Evolutionary conservation across 2,329 filamentous ascomycete species (phyloP), one percentile per base, ranked within the genome.

Genomic region (Scedosporium boydii): DNA sequence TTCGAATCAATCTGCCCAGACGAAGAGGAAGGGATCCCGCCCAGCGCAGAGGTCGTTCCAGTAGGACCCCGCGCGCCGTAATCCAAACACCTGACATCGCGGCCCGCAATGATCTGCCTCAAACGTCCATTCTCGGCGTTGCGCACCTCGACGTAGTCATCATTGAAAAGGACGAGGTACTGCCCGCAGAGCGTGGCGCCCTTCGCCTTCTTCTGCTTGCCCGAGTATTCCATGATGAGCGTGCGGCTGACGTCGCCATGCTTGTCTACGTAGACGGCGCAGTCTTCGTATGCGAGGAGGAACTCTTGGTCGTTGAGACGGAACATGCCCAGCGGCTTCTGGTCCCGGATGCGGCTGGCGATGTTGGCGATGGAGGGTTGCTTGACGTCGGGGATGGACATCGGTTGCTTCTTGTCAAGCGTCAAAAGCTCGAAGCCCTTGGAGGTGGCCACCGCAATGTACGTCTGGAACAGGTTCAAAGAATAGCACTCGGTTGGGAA

Each of bases 211-310:
- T 85, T 85, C 71, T 85, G 82, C 70, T 89, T 93, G 67, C 95
- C 95, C n/a, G 96, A 95, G 73, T 98, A 99, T 72, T 98, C 92
- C 92, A 99, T 96, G 70, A 98, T 93, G 63, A 98, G 91, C 29
- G 89, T 91, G 56, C 96, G 89, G 46, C 87, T 93, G 29, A 99
- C 91, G 65, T 99, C 95, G 67, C 95, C 95, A 74, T 98, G 92
- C 76, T 98, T 97, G 79, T 99, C 96, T 71, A 98, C 90, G 70
- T 98, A 99, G 7, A 99, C 93, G 18, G 93, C 95, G 69, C 93
- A 98, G 74, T 97, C 92, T 74, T 96, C 90, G 73, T 98, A 99
- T 44, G 90, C 91, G 58, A 97, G 86, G 27, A 99, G 79, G 75
- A 98, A 99, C 73, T 96, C 95, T 63, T 90, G 89, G 64, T 96